A percentile compares a stretch with the other conserved stretches of the same genome.
These are phyloP conservation scores for Hymenoscyphus albidus DNA, from an alignment of 2,329 filamentous ascomycete species.

Conservation along the genomic window DNA sequence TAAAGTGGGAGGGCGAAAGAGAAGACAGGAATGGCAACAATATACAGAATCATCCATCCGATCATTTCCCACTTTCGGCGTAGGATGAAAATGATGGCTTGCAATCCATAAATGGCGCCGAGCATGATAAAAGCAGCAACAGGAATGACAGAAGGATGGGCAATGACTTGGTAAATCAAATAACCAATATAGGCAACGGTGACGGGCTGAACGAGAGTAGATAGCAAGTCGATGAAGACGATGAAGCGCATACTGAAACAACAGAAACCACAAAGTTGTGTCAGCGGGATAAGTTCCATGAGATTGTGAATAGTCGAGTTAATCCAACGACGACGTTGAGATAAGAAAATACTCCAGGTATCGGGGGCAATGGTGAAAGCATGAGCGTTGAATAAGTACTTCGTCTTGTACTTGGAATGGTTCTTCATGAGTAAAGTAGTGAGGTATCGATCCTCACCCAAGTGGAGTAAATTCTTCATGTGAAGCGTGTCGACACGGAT, in stretches of 20 bases:
- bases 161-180: slow-evolving; percentile 70
- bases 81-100: slow-evolving; percentile 94
- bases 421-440: slow-evolving; percentile 91
- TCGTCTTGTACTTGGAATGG: slow-evolving; percentile 95
- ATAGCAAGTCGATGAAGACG: slow-evolving; percentile 89
- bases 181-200: slow-evolving; percentile 87
- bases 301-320: slow-evolving; percentile 99
- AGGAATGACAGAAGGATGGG: slow-evolving; percentile 63
- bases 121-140: slow-evolving; percentile 86
- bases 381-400: slow-evolving; percentile 88
- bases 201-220: slow-evolving; percentile 87
- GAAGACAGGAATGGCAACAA: slow-evolving; percentile 88
- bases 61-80: slow-evolving; percentile 99
- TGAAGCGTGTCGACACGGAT: slow-evolving; percentile 97
- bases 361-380: slow-evolving; percentile 98
- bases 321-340: slow-evolving; percentile 98
- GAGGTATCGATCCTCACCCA: slow-evolving; percentile 96
- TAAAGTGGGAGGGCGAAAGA: slow-evolving; percentile 86
- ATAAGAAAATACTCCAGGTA: slow-evolving; percentile 90
- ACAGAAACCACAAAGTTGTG: slow-evolving; percentile 97
- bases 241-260: slow-evolving; percentile 99
- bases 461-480: slow-evolving; percentile 96
- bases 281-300: slow-evolving; percentile 87
- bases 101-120: slow-evolving; percentile 93
- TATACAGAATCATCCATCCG: slow-evolving; percentile 97